phyloP scores from a whole-genome alignment of 345 rosid genomes.

The Lagerstroemia speciosa region DNA sequence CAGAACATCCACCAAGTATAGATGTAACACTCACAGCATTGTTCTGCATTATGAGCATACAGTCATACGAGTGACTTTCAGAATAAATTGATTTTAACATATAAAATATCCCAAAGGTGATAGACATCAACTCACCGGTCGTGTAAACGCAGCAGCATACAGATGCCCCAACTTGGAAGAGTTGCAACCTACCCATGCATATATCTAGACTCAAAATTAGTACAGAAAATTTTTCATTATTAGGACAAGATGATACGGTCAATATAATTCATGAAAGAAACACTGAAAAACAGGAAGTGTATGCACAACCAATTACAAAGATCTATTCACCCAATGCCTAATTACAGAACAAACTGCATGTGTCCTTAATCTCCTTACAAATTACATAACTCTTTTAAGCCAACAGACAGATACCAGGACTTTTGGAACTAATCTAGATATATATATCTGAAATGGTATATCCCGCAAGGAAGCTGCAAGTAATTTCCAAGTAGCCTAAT shows the following conservation, averaged over 20 bases:
- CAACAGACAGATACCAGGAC: not conserved
- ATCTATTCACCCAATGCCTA: too few species aligned
- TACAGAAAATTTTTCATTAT: not conserved
- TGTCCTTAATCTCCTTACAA: not conserved
- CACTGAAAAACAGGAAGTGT: not conserved
- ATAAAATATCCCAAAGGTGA: not conserved
- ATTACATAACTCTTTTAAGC: not conserved
- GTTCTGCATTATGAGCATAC: conserved; percentile 22
- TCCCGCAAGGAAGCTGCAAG: not conserved
- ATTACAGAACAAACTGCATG: not conserved
- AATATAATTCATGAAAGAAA: not conserved
- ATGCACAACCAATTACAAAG: too few species aligned
- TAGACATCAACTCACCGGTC: conserved; percentile 36
- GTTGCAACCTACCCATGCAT: conserved; percentile 76
- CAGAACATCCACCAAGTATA: conserved; percentile 72
- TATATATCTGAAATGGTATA: not conserved
- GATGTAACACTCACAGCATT: conserved; percentile 65
- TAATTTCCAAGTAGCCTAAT: not conserved
- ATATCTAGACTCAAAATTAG: conserved; percentile 33
- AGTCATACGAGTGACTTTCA: not conserved
- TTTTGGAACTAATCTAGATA: not conserved
- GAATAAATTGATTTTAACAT: not conserved
- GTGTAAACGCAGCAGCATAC: conserved; percentile 80
- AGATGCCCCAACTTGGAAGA: conserved; percentile 61
- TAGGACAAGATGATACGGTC: not conserved